Percentiles rank a stretch among this genome's conserved stretches.
Conservation (phyloP, 2,329 filamentous ascomycete species). For the Zopfia rhizophila region DNA sequence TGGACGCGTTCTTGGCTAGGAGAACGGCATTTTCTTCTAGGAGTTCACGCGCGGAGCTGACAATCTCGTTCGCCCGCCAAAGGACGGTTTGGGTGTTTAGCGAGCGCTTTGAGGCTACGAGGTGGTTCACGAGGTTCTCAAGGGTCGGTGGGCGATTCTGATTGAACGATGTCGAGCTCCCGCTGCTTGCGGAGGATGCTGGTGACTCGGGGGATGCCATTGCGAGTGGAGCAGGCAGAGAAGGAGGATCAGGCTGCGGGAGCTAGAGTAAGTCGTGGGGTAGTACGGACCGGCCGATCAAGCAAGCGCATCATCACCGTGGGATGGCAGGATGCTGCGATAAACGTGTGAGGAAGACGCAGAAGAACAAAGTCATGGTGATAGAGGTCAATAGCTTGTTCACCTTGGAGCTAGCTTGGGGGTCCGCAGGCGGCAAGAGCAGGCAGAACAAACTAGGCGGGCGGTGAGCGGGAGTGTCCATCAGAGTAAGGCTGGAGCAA, state of each 20-base stretch:
- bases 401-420: too few species aligned
- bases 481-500: too few species aligned
- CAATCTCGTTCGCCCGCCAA: slow-evolving; percentile 86
- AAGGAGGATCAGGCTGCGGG: background rate
- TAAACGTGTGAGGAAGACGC: background rate
- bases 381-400: too few species aligned
- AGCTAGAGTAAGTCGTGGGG: slow-evolving; percentile 2
- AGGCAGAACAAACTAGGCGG: too few species aligned
- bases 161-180: slow-evolving; percentile 36
- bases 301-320: background rate
- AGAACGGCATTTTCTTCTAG: slow-evolving; percentile 83
- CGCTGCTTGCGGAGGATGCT: slow-evolving; percentile 51
- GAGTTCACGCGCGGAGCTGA: slow-evolving; percentile 76
- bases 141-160: slow-evolving; percentile 60
- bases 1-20: slow-evolving; percentile 60
- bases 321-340: background rate
- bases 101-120: slow-evolving; percentile 87
- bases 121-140: slow-evolving; percentile 83
- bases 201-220: slow-evolving; percentile 56
- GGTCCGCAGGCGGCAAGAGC: too few species aligned
- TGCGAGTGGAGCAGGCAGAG: slow-evolving; percentile 4
- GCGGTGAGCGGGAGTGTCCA: too few species aligned
- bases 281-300: too few species aligned
- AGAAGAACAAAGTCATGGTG: too few species aligned
- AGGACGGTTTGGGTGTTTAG: slow-evolving; percentile 85